Evolutionary conservation across 164 flowering plant species (phyloP), one percentile per base, ranked within the genome.

Genomic region (Magnolia sinica): DNA sequence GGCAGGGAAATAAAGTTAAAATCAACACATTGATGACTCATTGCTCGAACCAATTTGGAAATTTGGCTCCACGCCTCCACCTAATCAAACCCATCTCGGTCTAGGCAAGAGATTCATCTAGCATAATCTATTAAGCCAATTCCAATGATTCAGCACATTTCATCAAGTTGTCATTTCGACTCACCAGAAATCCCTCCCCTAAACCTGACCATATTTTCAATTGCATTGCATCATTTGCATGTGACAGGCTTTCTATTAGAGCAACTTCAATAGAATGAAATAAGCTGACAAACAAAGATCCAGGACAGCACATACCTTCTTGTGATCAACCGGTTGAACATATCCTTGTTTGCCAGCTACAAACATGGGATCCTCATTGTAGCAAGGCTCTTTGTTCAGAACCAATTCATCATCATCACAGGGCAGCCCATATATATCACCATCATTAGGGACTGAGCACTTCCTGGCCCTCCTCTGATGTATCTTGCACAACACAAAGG

Each of bases 391-490:
- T 58, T 67, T 75, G 50, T 82, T 80, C 0, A 84, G 86, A 59
- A 82, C 75, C 76, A 83, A 20, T 20, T 69, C 76, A 64, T 83
- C 82, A 10, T 76, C 80, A 45, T 79, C 85, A 89, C 91, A 88
- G 91, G 2, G 88, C 88, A n/a, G n/a, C 49, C 89, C 91, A 72
- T 88, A 88, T 45, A 84, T 84, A 70, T 87, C 89, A 2, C 91
- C 89, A 83, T 85, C 87, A 76, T 86, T 88, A 1, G 91, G 91
- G 23, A 89, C 91, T 1, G 83, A 9, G 2, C 87, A n/a, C n/a
- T n/a, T n/a, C n/a, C n/a, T n/a, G n/a, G n/a, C 87, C 20, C 85
- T 84, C 75, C 82, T 84, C 80, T 78, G 79, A 70, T 82, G 82
- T 65, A 84, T 72, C 65, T 85, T 78, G 73, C 87, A 84, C 37